phyloP scores from a whole-genome alignment of 192 early-diverging fungal genomes.

The Rhizoclosmatium sp. region DNA sequence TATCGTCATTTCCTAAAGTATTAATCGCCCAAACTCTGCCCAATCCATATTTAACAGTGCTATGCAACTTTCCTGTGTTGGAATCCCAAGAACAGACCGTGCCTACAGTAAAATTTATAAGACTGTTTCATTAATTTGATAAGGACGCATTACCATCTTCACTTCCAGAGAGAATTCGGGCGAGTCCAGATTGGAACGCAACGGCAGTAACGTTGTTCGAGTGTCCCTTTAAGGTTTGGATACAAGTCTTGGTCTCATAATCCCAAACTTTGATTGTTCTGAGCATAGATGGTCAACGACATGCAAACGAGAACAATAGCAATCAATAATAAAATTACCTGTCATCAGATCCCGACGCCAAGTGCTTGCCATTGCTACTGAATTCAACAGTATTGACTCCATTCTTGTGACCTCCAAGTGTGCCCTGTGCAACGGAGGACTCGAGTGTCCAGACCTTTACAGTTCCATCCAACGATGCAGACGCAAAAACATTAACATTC shows the following conservation, averaged over 20 bases:
- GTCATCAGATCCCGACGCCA: slow-evolving; percentile 95
- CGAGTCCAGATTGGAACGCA: slow-evolving; percentile 92
- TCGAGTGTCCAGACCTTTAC: slow-evolving; percentile 98
- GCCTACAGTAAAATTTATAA: slow-evolving; percentile 38
- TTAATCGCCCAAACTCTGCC: slow-evolving; percentile 97
- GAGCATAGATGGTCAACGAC: background rate
- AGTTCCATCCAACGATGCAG: slow-evolving; percentile 93
- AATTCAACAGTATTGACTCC: slow-evolving; percentile 99
- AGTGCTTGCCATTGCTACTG: slow-evolving; percentile 94
- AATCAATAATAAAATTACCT: slow-evolving; percentile 50
- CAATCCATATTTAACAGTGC: slow-evolving; percentile 97
- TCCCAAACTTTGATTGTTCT: slow-evolving; percentile 96
- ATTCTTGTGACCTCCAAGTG: slow-evolving; percentile 95
- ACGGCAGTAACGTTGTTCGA: slow-evolving; percentile 91
- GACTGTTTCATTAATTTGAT: background rate
- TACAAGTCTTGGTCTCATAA: slow-evolving; percentile 99
- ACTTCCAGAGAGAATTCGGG: slow-evolving; percentile 93
- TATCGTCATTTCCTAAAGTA: slow-evolving; percentile 87
- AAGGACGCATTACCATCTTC: slow-evolving; percentile 76
- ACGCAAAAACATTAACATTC: slow-evolving; percentile 98
- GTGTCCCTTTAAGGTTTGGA: slow-evolving; percentile 98
- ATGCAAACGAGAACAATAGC: slow-evolving; percentile 4
- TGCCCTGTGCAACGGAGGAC: slow-evolving; percentile 93
- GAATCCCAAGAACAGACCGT: slow-evolving; percentile 96
- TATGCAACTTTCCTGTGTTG: slow-evolving; percentile 94